phyloP scores from a whole-genome alignment of 163 green algal genomes.

The Smithsoniella earleae region DNA sequence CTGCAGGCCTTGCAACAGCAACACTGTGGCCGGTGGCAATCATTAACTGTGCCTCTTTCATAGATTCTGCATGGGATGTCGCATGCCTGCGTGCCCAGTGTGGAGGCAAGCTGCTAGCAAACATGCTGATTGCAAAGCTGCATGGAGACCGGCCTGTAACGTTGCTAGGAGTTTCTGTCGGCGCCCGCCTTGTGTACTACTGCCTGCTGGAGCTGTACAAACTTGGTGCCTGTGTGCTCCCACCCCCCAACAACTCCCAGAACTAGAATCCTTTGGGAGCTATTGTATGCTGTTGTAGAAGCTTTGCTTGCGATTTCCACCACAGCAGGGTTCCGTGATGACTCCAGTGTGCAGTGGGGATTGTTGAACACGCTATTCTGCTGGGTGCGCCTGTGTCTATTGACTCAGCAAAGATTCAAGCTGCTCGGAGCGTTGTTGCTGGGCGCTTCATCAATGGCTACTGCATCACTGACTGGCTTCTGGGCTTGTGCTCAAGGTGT shows the following conservation, averaged over 20 bases:
- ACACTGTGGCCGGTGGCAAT: constrained; percentile 39
- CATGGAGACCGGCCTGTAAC: constrained; percentile 38
- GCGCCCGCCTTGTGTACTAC: constrained; percentile 68
- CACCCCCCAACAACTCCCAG: background rate
- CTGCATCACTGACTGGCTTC: constrained; percentile 67
- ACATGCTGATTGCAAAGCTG: constrained; percentile 47
- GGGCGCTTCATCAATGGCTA: constrained; percentile 74
- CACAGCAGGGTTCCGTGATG: background rate
- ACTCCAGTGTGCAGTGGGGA: constrained; percentile 34
- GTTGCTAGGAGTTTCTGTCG: constrained; percentile 61
- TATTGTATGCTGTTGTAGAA: background rate
- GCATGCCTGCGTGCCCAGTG: constrained; percentile 44
- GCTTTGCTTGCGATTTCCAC: background rate
- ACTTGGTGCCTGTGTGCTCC: constrained; percentile 7
- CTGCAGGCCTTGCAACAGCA: constrained; percentile 30
- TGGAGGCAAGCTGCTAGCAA: constrained; percentile 58
- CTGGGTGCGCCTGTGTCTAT: constrained; percentile 56
- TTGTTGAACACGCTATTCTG: constrained; percentile 61
- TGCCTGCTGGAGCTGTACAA: constrained; percentile 70
- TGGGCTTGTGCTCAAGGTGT: constrained; percentile 44
- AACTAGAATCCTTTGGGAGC: background rate
- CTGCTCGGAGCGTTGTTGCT: constrained; percentile 53
- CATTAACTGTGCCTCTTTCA: constrained; percentile 34
- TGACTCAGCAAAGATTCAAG: constrained; percentile 33
- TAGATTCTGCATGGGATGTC: constrained; percentile 49